phyloP scores from a whole-genome alignment of 2,329 filamentous ascomycete species.

The Xylariaceae sp. region DNA sequence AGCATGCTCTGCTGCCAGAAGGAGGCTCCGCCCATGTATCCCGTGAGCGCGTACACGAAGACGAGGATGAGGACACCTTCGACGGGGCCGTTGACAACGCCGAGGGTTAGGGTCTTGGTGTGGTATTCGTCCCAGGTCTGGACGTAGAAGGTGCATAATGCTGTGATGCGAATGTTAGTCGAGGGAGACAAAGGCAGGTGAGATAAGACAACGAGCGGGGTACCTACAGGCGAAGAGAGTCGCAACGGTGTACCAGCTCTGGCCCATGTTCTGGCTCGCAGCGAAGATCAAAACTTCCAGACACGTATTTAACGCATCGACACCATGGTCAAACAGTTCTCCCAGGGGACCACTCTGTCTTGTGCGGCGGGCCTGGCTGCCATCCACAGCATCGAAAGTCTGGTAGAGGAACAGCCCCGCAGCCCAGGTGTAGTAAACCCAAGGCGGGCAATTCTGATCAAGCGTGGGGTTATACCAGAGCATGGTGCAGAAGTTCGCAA shows the following conservation, averaged over 20 bases:
- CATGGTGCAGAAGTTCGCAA: slow-evolving; percentile 84
- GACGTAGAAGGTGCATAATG: slow-evolving; percentile 92
- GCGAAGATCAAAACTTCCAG: slow-evolving; percentile 91
- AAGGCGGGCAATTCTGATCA: slow-evolving; percentile 86
- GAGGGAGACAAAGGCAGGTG: not conserved
- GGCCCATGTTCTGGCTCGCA: slow-evolving; percentile 86
- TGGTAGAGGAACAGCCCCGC: slow-evolving; percentile 91
- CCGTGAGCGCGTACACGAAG: slow-evolving; percentile 77
- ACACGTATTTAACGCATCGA: slow-evolving; percentile 94
- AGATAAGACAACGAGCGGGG: not conserved
- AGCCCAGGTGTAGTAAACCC: slow-evolving; percentile 94
- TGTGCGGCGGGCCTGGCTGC: slow-evolving; percentile 88
- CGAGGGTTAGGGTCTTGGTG: slow-evolving; percentile 90
- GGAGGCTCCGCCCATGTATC: slow-evolving; percentile 77
- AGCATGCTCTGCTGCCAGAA: slow-evolving; percentile 91
- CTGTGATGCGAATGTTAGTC: slow-evolving; percentile 38
- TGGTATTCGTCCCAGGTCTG: slow-evolving; percentile 99
- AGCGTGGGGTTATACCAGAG: slow-evolving; percentile 95
- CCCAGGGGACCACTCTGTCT: slow-evolving; percentile 89
- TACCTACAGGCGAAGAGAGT: slow-evolving; percentile 74
- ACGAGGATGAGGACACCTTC: slow-evolving; percentile 88
- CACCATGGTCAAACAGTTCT: slow-evolving; percentile 95
- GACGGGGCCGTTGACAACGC: slow-evolving; percentile 88
- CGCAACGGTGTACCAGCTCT: slow-evolving; percentile 83
- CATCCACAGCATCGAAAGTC: slow-evolving; percentile 97